Base-by-base conservation (phyloP, 2,329 filamentous ascomycete genomes). In the Fusarium sambucinum region DNA sequence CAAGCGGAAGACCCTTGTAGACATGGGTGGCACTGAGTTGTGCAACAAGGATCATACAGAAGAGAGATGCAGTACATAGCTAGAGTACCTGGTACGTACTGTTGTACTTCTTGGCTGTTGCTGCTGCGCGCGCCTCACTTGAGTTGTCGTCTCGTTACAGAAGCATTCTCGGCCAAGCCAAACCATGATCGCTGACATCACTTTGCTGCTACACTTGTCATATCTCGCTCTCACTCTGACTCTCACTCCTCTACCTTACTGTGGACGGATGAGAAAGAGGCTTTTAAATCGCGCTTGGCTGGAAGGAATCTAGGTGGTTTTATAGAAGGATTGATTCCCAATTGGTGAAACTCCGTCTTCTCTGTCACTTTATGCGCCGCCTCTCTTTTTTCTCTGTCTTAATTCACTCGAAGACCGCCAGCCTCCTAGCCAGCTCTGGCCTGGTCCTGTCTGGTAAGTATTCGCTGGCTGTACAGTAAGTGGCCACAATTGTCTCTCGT, bases 161-260 rank as follows among this genome's bases (percentile, higher is more conserved):
- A 53, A 58, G 42, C 42, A 67, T 42, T 21, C 21, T 35, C 21
- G 4, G 13, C 30, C 45, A 47, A 33, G 45, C 56, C 40, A 42
- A 59, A 48, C 56, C 42, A 70, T 55, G 55, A 55, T 73, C 59
- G 63, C 69, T 74, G 69, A 73, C 71, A 73, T 73, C 69, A 74
- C 71, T 51, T 35, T 35, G 11, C 30, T 25, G 32, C 32, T 25
- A 30, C 41, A 38, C 19, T 46, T 17, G 45, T 50, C 42, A 53
- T 54, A 60, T 55, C 56, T 59, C n/a, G 38, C 17, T 25, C 52
- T 29, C 17, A 21, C 11, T 45, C 37, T 53, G 12, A 13, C 29
- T 48, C 16, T 48, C 54, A 27, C 27, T 27, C 23, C 23, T 25
- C 23, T 56, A 35, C 54, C 47, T 27, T 63, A 42, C 23, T 38